These are phyloP conservation scores for Salvia sclarea DNA, from an alignment of 305 asterid genomes.

Conservation along the genomic window DNA sequence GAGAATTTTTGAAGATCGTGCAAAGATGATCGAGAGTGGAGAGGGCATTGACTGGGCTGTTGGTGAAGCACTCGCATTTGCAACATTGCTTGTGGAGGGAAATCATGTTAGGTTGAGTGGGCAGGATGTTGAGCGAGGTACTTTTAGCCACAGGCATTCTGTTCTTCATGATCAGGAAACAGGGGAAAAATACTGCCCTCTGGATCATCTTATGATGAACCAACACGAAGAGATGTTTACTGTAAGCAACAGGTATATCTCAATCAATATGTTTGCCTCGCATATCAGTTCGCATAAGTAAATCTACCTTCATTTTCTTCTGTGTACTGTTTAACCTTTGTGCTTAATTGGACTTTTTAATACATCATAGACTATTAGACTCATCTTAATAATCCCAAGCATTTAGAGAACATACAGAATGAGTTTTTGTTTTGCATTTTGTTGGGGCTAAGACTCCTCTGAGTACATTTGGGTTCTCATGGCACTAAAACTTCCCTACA, in stretches of 20 bases:
- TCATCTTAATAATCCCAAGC: conserved; percentile 8
- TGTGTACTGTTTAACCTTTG: conserved; percentile 10
- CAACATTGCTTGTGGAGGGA: conserved; percentile 90
- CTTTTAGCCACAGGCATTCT: conserved; percentile 92
- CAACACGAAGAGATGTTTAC: conserved; percentile 95
- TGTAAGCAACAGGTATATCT: conserved; percentile 83
- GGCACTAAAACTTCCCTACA: neutral
- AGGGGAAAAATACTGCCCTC: conserved; percentile 75
- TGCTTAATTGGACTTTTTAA: conserved; percentile 6
- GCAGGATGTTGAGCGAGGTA: conserved; percentile 96
- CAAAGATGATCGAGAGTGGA: conserved; percentile 87
- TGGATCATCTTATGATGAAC: conserved; percentile 78
- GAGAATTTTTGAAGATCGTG: conserved; percentile 79
- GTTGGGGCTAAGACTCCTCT: neutral
- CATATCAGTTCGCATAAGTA: conserved; percentile 11
- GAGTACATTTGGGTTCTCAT: conserved; percentile 1
- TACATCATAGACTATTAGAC: neutral
- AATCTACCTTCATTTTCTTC: conserved; percentile 6
- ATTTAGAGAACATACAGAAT: neutral
- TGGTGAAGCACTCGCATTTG: conserved; percentile 95
- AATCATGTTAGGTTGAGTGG: conserved; percentile 97
- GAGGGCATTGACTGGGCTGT: conserved; percentile 98
- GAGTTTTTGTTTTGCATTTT: neutral
- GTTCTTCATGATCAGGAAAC: conserved; percentile 91
- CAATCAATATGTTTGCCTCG: conserved; percentile 22